Conservation (phyloP, 495 filamentous ascomycete genomes). For the Xylona heveae region DNA sequence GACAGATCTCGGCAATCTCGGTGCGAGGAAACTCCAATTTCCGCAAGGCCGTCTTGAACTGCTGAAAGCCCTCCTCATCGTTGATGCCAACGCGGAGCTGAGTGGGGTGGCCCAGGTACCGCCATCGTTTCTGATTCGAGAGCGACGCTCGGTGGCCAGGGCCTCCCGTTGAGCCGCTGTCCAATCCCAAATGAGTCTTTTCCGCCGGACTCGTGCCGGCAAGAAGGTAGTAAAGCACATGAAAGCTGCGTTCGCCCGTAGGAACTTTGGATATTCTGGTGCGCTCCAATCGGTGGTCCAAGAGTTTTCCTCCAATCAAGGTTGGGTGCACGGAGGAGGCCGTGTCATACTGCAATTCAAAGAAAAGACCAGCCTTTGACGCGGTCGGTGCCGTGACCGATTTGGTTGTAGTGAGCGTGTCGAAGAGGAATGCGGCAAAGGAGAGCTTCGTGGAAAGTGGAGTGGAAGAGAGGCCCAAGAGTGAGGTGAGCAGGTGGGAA, state of each 20-base stretch:
- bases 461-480: slow-evolving; percentile 73
- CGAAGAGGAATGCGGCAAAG: slow-evolving; percentile 83
- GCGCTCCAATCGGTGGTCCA: slow-evolving; percentile 81
- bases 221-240: slow-evolving; percentile 84
- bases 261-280: slow-evolving; percentile 79
- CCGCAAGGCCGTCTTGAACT: slow-evolving; percentile 87
- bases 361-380: slow-evolving; percentile 85
- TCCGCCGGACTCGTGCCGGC: slow-evolving; percentile 82
- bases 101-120: slow-evolving; percentile 87
- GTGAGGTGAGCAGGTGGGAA: slow-evolving; percentile 61
- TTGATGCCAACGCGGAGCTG: slow-evolving; percentile 95
- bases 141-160: slow-evolving; percentile 27
- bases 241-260: slow-evolving; percentile 89
- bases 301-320: slow-evolving; percentile 78
- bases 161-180: slow-evolving; percentile 21
- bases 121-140: slow-evolving; percentile 60
- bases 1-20: slow-evolving; percentile 92
- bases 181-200: slow-evolving; percentile 72
- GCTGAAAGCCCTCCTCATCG: slow-evolving; percentile 82
- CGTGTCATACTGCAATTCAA: slow-evolving; percentile 90
- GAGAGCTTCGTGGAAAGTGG: slow-evolving; percentile 84
- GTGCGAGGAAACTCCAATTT: slow-evolving; percentile 84
- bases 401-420: slow-evolving; percentile 94
- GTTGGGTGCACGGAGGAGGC: slow-evolving; percentile 57
- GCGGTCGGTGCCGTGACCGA: slow-evolving; percentile 85